Conservation (phyloP, 306 rosid species). For the Rubus idaeus region DNA sequence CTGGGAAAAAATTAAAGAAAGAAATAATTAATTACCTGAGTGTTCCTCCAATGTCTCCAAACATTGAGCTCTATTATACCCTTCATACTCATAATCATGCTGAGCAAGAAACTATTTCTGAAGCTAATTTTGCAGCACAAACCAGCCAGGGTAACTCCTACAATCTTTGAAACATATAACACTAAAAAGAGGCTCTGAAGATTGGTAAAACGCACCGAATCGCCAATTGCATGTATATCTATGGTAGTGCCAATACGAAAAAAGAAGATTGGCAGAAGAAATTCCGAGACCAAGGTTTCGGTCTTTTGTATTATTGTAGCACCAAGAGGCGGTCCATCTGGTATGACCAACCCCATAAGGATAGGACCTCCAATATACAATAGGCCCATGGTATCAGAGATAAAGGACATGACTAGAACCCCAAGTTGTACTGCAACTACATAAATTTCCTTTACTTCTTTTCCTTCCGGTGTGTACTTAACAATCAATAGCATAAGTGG, state of each 20-base stretch:
- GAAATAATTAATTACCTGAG: too few species aligned
- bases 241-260: conserved; percentile 36
- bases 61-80: background rate
- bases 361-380: conserved; percentile 37
- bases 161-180: background rate
- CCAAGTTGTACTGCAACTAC: conserved; percentile 32
- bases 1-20: background rate
- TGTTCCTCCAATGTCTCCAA: background rate
- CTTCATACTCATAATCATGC: conserved; percentile 6
- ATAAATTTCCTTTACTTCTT: conserved; percentile 49
- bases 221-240: conserved; percentile 42
- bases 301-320: conserved; percentile 53
- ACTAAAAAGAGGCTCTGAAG: background rate
- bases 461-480: conserved; percentile 52
- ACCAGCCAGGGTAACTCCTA: background rate
- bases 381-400: conserved; percentile 52
- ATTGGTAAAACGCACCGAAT: background rate
- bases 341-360: conserved; percentile 57
- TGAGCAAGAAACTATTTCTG: background rate
- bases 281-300: conserved; percentile 50
- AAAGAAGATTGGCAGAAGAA: conserved; percentile 48
- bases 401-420: conserved; percentile 34
- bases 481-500: conserved; percentile 46
- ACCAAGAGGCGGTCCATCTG: conserved; percentile 70
- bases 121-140: conserved; percentile 2